Percentiles rank a stretch among this genome's conserved stretches.
Evolutionary conservation across 1,284 basidiomycete species (phyloP).

Genomic region (Stygiomarasmius scandens): DNA sequence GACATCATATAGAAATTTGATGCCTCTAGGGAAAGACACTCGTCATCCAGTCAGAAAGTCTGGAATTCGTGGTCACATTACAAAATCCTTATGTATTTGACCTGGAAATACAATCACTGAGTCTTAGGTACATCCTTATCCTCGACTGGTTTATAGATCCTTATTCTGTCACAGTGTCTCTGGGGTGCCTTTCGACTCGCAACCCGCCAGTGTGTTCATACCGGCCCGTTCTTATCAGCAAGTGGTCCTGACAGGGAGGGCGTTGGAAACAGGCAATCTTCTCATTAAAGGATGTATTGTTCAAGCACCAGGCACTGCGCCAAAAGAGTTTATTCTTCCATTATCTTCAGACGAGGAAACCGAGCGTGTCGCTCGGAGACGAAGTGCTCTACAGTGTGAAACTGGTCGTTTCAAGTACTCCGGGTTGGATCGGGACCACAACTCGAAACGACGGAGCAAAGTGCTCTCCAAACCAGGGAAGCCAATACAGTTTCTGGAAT

Average conservation of each 20-base stretch:
- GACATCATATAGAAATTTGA: no score
- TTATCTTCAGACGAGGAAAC: conserved; percentile 75
- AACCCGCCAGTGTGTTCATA: conserved; percentile 55
- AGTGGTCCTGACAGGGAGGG: conserved; percentile 69
- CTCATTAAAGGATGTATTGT: conserved; percentile 78
- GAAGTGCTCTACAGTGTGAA: conserved; percentile 64
- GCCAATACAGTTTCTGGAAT: conserved; percentile 63
- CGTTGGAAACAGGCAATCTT: conserved; percentile 69
- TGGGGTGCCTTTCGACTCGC: conserved; percentile 76
- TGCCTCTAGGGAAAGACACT: conserved; percentile 56
- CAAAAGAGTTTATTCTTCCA: conserved; percentile 78
- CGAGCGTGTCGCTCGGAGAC: conserved; percentile 56
- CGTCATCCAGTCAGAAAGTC: conserved; percentile 81
- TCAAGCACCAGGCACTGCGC: conserved; percentile 73
- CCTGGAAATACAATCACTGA: conserved; percentile 80
- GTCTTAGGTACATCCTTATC: conserved; percentile 62
- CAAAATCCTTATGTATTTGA: conserved; percentile 92
- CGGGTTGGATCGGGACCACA: conserved; percentile 67
- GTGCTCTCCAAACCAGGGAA: conserved; percentile 33
- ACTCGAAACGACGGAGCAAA: conserved; percentile 38
- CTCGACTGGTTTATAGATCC: not conserved
- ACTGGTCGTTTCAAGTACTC: conserved; percentile 68
- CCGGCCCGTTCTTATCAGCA: conserved; percentile 67
- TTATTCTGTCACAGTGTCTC: conserved; percentile 61
- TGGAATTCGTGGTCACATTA: conserved; percentile 85